Base-by-base conservation (phyloP, 2,329 filamentous ascomycete genomes). In the Microdochium nivale region DNA sequence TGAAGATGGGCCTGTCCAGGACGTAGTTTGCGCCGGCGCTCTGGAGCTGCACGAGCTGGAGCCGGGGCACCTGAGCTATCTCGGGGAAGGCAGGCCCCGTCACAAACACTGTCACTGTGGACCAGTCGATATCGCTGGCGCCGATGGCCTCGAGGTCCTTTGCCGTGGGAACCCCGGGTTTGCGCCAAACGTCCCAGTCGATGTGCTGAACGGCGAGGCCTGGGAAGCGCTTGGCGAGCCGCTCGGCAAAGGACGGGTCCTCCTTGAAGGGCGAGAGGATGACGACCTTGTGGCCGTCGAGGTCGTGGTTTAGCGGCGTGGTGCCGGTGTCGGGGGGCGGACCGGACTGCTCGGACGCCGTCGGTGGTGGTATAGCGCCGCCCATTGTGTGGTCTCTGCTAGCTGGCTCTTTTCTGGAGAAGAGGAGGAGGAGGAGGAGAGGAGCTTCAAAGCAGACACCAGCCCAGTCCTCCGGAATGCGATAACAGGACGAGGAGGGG, bases 11-110 rank as follows among this genome's bases (percentile, higher is more conserved):
- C 13, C 71, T 61, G 2, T 73, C 60, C 9, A 75, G 49, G 11
- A 81, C 60, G 50, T 73, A 70, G 51, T 82, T 78, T 2, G 74
- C 74, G 7, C 79, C 79, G 1, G 79, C 79, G 51, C 73, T 79
- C 23, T 70, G 66, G 7, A 83, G 69, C 63, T 81, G 78, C 19
- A 81, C 71, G 49, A 76, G 74, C 58, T 76, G 67, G 54, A 83
- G 60, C 25, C 71, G 73, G 1, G 75, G 73, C 1, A 71, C 76
- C 16, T 68, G 59, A 8, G 72, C 70, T 3, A 60, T 58, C 0
- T 65, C 61, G 1, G 78, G 78, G 21, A 80, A 60, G 5, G 64
- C 58, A 2, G 63, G 63, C 9, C 71, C 67, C 1, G 75, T 73
- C 27, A 78, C 53, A 19, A 78, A 61, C 5, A 81, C 61, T 0